Base-by-base conservation (phyloP, 306 rosid genomes). In the Canavalia ensiformis region DNA sequence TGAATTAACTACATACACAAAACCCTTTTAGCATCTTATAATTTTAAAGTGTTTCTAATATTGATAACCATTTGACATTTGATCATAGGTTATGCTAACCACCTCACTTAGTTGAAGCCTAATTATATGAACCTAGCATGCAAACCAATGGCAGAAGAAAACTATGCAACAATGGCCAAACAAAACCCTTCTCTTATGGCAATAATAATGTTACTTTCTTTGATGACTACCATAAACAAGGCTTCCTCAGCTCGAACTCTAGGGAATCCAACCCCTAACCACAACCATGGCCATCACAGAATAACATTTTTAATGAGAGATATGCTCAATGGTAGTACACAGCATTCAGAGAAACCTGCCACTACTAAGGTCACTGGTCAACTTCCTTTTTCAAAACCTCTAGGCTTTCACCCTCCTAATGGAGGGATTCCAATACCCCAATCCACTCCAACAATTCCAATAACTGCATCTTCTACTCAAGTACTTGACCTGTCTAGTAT, bases 271-370 rank as follows among this genome's bases (percentile, higher is more conserved):
- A 69, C 83, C 18, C 89, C 75, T 50, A 79, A 74, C n/a, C 89
- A 81, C 71, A 77, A 79, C 44, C 84, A 46, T 79, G 86, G 49
- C 64, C 82, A 86, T 55, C 86, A 80, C 75, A 90, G 29, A 71
- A 72, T 87, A 80, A 86, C 90, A 56, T 93, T 93, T 80, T 51
- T 86, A 37, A 93, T 91, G 90, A 68, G 77, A 42, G 83, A 91
- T 66, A 81, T 93, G 60, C 86, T 93, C 75, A 85, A 93, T 58
- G 52, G 37, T 44, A 68, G 35, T 0, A 9, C 34, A 1, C 12
- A 12, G 8, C 44, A 59, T 74, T 66, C 68, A 50, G 60, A 79
- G 44, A 84, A 81, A 68, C 85, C 88, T 8, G 52, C 88, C 49
- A 69, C 82, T 46, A 12, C 86, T 33, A 82, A 68, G 55, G 82